Percentiles rank a stretch among this genome's conserved stretches.
These are phyloP conservation scores for Gossypium sturtianum DNA, from an alignment of 345 rosid species.

Conservation along the genomic window DNA sequence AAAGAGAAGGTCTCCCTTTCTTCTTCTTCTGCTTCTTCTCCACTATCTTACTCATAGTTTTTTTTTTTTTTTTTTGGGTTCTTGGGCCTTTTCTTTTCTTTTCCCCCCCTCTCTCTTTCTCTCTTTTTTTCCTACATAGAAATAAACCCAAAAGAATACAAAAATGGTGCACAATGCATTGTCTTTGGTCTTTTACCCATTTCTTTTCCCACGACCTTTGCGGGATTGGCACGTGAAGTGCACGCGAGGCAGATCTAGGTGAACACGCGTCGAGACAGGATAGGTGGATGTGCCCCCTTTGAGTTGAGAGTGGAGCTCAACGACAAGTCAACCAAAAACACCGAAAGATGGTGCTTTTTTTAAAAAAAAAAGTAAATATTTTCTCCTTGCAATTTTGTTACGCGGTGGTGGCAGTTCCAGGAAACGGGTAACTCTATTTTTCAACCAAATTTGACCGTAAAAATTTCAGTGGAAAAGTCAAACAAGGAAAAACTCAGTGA, in stretches of 20 bases:
- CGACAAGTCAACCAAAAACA: background rate
- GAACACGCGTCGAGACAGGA: background rate
- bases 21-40: conserved; percentile 52
- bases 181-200: background rate
- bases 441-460: no score
- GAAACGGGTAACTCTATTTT: no score
- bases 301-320: conserved; percentile 1
- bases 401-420: no score
- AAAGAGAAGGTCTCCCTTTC: conserved; percentile 64
- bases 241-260: background rate
- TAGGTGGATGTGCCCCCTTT: background rate
- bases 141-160: conserved; percentile 15
- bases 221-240: conserved; percentile 9
- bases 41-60: conserved; percentile 41
- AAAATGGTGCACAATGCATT: background rate
- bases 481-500: no score
- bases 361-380: no score
- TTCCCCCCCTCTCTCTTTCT: background rate
- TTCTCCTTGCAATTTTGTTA: no score
- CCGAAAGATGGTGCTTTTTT: background rate
- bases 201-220: background rate
- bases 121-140: conserved; percentile 6
- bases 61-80: background rate
- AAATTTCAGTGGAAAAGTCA: no score
- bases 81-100: background rate